Evolutionary conservation across 257 asterid species (phyloP).

Genomic region (Solanum bukasovii): DNA sequence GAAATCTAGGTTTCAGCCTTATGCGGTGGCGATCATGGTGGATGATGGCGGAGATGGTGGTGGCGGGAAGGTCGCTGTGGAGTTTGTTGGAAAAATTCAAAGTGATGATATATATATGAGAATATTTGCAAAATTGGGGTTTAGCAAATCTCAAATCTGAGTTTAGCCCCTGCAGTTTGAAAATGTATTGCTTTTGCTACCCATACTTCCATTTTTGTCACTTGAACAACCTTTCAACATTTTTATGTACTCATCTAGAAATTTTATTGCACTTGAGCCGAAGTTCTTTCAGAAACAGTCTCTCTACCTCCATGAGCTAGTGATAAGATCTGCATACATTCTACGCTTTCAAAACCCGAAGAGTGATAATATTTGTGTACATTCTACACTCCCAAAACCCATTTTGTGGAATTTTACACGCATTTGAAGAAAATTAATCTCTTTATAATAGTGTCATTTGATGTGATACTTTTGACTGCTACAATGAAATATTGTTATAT

Average conservation of each 20-base stretch:
- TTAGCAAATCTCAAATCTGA: neutral
- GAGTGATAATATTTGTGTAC: no score
- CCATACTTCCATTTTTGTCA: neutral
- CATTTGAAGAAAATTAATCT: neutral
- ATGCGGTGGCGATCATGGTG: neutral
- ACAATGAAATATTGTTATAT: no score
- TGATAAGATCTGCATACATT: no score
- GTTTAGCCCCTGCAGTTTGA: neutral
- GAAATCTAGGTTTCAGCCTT: neutral
- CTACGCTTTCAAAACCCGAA: no score
- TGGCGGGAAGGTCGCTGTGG: constrained; percentile 10
- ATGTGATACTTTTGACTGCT: neutral
- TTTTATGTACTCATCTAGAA: neutral
- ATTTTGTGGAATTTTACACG: no score
- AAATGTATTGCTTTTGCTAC: neutral
- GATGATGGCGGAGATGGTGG: neutral
- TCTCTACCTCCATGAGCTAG: fast-evolving
- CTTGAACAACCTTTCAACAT: neutral
- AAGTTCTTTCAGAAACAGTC: no score
- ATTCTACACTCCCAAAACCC: no score
- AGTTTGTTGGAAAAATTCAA: neutral
- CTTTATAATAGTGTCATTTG: neutral
- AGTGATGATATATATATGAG: neutral
- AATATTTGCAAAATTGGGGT: neutral
- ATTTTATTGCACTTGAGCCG: neutral